Evolutionary conservation across 2,329 filamentous ascomycete species (phyloP), one percentile per base, ranked within the genome.

Genomic region (Mariannaea sp.): DNA sequence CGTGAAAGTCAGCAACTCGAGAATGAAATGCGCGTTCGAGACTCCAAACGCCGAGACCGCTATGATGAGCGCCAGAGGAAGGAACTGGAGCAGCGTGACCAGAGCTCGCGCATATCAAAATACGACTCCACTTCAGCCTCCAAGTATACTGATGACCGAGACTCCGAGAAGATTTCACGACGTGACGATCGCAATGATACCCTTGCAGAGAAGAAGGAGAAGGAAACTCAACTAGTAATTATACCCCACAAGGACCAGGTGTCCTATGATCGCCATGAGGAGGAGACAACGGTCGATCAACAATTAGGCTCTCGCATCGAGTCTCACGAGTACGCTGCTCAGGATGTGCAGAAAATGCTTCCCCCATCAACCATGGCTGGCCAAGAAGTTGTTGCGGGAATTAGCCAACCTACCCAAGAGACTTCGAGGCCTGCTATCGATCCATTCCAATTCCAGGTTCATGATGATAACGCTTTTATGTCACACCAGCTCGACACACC

Each of bases 391-490:
- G 49, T 61, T 45, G 65, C 55, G 46, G 47, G 45, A 51, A 64
- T 58, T 36, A 69, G 54, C 58, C 54, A 59, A 47, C 55, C 63
- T 42, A 56, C 33, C 17, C 55, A 65, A 51, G 60, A 66, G 46
- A 54, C 55, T 19, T 60, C 66, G 54, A 62, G 61, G 53, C 61
- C 66, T n/a, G 63, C 68, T 43, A 67, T 81, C 64, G 79, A 86
- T 68, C 81, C 82, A 14, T 85, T 86, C 66, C 76, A 83, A 65
- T 86, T 75, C 64, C 82, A 81, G 67, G 79, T 85, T n/a, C n/a
- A n/a, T 55, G 59, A 75, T 35, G 74, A 80, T 55, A 76, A 80
- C 62, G 76, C 77, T n/a, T 82, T 82, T 54, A 69, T 72, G 42
- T 78, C 77, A 8, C 77, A 80, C 3, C 59, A 67, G 26, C 63